A percentile compares a stretch with the other conserved stretches of the same genome.
phyloP scores from a whole-genome alignment of 345 rosid genomes.

The Ceriops decandra region DNA sequence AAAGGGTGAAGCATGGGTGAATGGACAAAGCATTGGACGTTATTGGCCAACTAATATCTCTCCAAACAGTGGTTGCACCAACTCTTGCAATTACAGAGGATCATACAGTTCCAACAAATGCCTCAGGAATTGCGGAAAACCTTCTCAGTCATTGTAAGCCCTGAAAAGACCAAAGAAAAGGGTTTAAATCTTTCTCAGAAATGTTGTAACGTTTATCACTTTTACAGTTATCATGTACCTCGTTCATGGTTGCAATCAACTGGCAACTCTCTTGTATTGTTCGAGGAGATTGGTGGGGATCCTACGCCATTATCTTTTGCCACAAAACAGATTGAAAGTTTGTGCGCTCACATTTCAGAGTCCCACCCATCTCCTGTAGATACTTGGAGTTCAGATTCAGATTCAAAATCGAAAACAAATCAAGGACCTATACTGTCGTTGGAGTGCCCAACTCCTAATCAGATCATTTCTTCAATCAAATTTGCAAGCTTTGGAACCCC shows the following conservation, averaged over 20 bases:
- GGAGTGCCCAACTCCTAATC: slow-evolving; percentile 55
- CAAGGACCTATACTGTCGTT: slow-evolving; percentile 46
- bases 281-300: slow-evolving; percentile 88
- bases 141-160: slow-evolving; percentile 84
- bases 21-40: slow-evolving; percentile 92
- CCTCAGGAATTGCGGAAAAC: slow-evolving; percentile 79
- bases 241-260: slow-evolving; percentile 80
- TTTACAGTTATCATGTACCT: slow-evolving; percentile 77
- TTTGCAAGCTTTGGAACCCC: slow-evolving; percentile 93
- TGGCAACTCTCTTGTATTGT: slow-evolving; percentile 71
- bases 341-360: slow-evolving; percentile 65
- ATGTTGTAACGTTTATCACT: slow-evolving; percentile 13
- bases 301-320: slow-evolving; percentile 64
- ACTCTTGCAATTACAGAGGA: slow-evolving; percentile 76
- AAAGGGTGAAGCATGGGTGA: slow-evolving; percentile 96
- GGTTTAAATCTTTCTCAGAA: not conserved
- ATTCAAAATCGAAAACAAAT: slow-evolving; percentile 37
- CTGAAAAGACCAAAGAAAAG: not conserved
- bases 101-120: slow-evolving; percentile 62
- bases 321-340: slow-evolving; percentile 42
- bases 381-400: slow-evolving; percentile 54
- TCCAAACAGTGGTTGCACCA: slow-evolving; percentile 51
- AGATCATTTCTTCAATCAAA: slow-evolving; percentile 67
- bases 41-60: slow-evolving; percentile 77
- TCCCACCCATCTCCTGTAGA: slow-evolving; percentile 74